Evolutionary conservation across 139 green algal genomes (phyloP).

Genomic region (Trebouxia sp.): DNA sequence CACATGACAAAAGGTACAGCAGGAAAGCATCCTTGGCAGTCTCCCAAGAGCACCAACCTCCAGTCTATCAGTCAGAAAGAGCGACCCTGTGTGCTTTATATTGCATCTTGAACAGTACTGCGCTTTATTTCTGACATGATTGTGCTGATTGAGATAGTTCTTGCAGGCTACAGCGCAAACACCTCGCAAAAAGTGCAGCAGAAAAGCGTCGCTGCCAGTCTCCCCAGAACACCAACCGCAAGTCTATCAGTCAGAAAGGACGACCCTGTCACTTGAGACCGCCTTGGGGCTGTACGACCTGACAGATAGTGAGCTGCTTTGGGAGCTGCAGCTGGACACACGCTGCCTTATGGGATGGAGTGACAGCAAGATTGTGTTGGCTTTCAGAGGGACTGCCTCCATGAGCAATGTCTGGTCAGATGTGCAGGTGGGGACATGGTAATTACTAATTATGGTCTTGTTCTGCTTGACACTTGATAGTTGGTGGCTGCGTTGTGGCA

Average conservation of each 20-base stretch:
- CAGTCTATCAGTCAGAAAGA: background rate
- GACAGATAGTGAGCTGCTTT: constrained; percentile 13
- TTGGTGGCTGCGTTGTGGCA: background rate
- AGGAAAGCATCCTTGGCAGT: background rate
- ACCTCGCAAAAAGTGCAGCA: background rate
- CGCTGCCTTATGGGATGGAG: constrained; percentile 36
- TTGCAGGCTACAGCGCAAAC: background rate
- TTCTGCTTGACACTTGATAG: too few relatives aligned
- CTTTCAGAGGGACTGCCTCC: constrained; percentile 37
- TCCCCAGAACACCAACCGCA: background rate
- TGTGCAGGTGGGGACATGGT: constrained; percentile 16
- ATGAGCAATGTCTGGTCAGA: constrained; percentile 28
- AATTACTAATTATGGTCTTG: too few relatives aligned
- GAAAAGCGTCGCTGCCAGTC: background rate
- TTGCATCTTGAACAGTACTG: background rate
- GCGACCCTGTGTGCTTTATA: background rate
- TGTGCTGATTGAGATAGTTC: background rate
- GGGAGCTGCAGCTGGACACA: constrained; percentile 32
- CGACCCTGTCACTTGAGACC: background rate
- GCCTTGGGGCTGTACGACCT: constrained; percentile 21
- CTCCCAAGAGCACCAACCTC: background rate
- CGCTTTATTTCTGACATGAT: background rate
- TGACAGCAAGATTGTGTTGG: constrained; percentile 15
- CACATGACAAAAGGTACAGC: background rate
- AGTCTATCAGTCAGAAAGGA: background rate